Base-by-base conservation (phyloP, 371 early-diverging fungal genomes). In the Phascolomyces articulosus region DNA sequence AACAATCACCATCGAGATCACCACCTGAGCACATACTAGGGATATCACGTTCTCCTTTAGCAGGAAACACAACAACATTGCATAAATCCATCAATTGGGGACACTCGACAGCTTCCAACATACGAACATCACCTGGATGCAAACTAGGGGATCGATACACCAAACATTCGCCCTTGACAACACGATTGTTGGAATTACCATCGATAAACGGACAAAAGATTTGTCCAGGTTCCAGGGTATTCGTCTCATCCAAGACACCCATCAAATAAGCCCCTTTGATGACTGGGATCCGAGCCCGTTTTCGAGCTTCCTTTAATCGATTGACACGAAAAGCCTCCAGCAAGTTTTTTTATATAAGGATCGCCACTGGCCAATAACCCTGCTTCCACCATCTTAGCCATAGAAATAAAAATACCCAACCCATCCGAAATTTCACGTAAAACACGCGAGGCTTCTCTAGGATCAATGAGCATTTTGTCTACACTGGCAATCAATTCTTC, bases 1-100 rank as follows among this genome's bases (percentile, higher is more conserved):
- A 86, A 10, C 86, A 81, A 73, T 94, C 94, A 8, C 93, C 92
- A 65, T 93, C 95, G 1, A 91, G 70, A 69, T 93, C 93, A 2
- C 91, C 91, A 23, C 94, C 93, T 20, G 88, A 81, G 60, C 90
- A 86, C 80, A 83, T 77, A 63, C 87, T 89, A 7, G 93, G 89
- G 16, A 92, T 67, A 31, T 89, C 89, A 13, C 91, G 77, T 0
- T 69, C 27, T 1, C 94, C 95, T 49, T 79, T 73, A 40, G 86
- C 78, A 20, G 88, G 81, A 66, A 94, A 95, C 0, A 93, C 93
- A 1, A 96, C 74, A 4, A 92, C 92, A 65, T 94, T 87, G 4
- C 73, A 62, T 28, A 91, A 67, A 60, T 91, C 85, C 4, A 58
- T 59, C 16, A 94, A 71, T 41, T 80, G 67, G 0, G 77, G 73